Base-by-base conservation (phyloP, 108 stramenopile species). In the Skeletonema potamos region DNA sequence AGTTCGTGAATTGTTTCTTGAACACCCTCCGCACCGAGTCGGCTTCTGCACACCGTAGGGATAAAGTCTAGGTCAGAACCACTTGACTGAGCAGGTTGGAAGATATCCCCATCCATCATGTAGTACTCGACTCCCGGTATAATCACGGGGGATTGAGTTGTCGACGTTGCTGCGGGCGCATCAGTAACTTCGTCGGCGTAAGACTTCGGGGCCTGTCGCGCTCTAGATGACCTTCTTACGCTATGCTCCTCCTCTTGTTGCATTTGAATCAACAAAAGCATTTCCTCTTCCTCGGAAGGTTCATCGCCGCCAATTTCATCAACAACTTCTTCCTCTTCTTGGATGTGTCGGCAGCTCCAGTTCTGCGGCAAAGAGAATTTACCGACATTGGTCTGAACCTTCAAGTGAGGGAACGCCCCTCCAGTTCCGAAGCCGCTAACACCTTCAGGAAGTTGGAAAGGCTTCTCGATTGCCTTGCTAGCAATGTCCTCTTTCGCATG, bases 1-100 rank as follows among this genome's bases (percentile, higher is more conserved):
- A 65, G 75, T 56, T 94, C 93, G 62, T 94, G 93, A 30, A 85
- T 54, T 32, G 65, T 70, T 77, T 94, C 91, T 11, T 68, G 76
- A 26, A 76, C 34, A 6, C 75, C 64, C 64, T 94, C 93, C 27
- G 90, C 82, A 11, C 88, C 88, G 22, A 67, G 22, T 3, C 92
- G 86, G 54, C 63, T 85, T 58, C 37, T 56, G 26, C 69, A 78
- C 0, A 56, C 56, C 0, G 64, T 78, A 8, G 70, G 58, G 17
- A 76, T 64, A 8, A 51, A 20, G 41, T 51, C 48, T 4, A 24
- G 0, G 22, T 22, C 22, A n/a, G 7, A 8, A 22, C 22, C 48
- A 10, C 22, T 51, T 51, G 48, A 51, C 22, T 51, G 48, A 51
- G 48, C 22, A 9, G 26, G 51, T 33, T 55, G 28, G 29, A 71